Conservation (phyloP, 1,284 basidiomycete genomes). For the Cryptococcus maquisensis region DNA sequence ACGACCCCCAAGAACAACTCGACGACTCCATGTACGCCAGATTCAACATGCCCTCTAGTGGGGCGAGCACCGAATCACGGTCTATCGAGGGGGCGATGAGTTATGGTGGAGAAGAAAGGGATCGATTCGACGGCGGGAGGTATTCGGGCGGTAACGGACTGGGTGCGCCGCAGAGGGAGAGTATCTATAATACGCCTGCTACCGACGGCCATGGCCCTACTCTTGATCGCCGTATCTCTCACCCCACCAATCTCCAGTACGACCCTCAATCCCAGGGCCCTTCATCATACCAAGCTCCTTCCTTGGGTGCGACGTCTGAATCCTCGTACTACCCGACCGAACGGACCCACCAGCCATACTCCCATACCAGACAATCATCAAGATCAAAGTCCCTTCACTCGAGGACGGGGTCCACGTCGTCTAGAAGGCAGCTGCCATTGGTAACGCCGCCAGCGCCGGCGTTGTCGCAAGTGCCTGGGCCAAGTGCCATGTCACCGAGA, state of each 20-base stretch:
- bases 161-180: neutral
- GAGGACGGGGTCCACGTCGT: too few species aligned
- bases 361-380: neutral
- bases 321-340: neutral
- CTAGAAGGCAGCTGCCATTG: too few species aligned
- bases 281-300: too few species aligned
- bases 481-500: conserved; percentile 5
- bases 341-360: neutral
- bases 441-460: too few species aligned
- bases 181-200: conserved; percentile 7
- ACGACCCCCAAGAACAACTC: conserved; percentile 4
- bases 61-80: neutral
- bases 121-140: neutral
- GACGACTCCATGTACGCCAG: conserved; percentile 8
- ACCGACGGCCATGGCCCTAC: conserved; percentile 10
- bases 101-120: neutral
- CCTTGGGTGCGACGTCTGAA: neutral
- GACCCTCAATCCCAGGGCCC: too few species aligned
- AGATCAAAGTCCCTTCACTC: too few species aligned
- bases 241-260: neutral
- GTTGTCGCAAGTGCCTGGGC: neutral
- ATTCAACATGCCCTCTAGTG: conserved; percentile 11
- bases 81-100: neutral
- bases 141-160: neutral
- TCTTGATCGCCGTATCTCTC: conserved; percentile 2